Evolutionary conservation across 805 yeast genomes (phyloP), one percentile per base, ranked within the genome.

Genomic region (Sugiyamaella floridensis): DNA sequence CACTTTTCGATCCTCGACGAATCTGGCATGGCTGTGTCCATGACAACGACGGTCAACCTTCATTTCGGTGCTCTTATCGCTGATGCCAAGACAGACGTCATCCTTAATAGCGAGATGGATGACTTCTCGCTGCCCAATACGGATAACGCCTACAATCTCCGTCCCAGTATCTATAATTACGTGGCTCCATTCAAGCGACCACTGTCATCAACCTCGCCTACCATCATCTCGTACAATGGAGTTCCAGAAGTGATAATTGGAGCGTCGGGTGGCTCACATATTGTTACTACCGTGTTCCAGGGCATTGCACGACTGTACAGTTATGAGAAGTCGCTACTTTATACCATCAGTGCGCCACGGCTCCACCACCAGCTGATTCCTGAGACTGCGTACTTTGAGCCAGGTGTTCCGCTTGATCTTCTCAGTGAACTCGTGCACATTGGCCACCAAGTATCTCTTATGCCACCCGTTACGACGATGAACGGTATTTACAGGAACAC

Each of bases 231-330:
- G 16, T 63, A 72, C 49, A 61, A 67, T 6, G 63, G 59, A 14
- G 52, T 58, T 22, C 81, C 85, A 0, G 89, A 84, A 58, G 64
- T 86, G 22, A 79, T 85, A 4, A 76, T 92, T 54, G 98, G 97
- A 0, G 93, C 96, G 0, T 95, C 97, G 1, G 99, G 99, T 9
- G 98, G 98, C 0, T 84, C 93, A 6, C 73, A 93, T 51, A 92
- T 92, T 48, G 75, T 86, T 12, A 87, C 96, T 0, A 80, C 95
- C 0, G 81, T 92, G 3, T 77, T 92, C 52, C 93, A 89, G 65
- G 89, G 92, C 0, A 76, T 92, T 15, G 75, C 86, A 1, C 71
- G 97, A 50, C 70, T 73, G 2, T 81, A 83, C 56, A 80, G 79
- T 64, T 79, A 81, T 62, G 68, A 76, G 1, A 64, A 80, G 70